Conservation (phyloP, 352 stramenopile species). For the Globisporangium radiosum region DNA sequence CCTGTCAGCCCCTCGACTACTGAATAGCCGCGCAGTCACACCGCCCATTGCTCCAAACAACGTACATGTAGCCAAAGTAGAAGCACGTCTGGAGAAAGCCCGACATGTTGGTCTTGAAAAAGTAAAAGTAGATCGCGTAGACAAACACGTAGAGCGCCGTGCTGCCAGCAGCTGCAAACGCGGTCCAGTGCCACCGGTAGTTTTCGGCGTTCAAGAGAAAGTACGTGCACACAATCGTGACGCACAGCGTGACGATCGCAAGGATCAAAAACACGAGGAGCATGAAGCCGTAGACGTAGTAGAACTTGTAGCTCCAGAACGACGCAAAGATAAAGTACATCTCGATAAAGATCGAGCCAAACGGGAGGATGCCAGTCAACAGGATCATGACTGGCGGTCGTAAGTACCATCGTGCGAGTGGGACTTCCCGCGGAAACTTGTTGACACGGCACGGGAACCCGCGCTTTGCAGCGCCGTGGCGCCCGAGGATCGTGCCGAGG, state of each 20-base stretch:
- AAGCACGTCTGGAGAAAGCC: constrained; percentile 97
- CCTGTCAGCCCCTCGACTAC: too few species aligned
- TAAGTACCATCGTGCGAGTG: constrained; percentile 75
- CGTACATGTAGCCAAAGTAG: constrained; percentile 99
- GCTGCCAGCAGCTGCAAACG: constrained; percentile 91
- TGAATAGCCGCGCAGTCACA: too few species aligned
- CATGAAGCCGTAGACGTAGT: constrained; percentile 99
- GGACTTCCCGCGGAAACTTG: constrained; percentile 91
- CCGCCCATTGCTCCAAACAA: background rate
- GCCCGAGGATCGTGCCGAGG: constrained; percentile 95
- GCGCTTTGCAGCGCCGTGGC: constrained; percentile 87
- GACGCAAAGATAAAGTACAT: constrained; percentile 99
- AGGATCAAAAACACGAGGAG: constrained; percentile 97
- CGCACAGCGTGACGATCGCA: constrained; percentile 96
- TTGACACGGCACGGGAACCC: constrained; percentile 93
- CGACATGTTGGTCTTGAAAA: constrained; percentile 99
- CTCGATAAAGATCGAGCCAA: constrained; percentile 99
- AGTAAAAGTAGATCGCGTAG: constrained; percentile 99
- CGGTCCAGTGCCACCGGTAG: constrained; percentile 99
- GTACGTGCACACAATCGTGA: constrained; percentile 98
- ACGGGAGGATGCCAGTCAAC: constrained; percentile 95
- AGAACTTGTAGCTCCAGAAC: constrained; percentile 99
- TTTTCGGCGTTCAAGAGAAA: constrained; percentile 99
- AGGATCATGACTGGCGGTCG: constrained; percentile 87
- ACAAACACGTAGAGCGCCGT: constrained; percentile 97